Evolutionary conservation across 2,329 filamentous ascomycete species (phyloP).

Genomic region (Colletotrichum siamense): DNA sequence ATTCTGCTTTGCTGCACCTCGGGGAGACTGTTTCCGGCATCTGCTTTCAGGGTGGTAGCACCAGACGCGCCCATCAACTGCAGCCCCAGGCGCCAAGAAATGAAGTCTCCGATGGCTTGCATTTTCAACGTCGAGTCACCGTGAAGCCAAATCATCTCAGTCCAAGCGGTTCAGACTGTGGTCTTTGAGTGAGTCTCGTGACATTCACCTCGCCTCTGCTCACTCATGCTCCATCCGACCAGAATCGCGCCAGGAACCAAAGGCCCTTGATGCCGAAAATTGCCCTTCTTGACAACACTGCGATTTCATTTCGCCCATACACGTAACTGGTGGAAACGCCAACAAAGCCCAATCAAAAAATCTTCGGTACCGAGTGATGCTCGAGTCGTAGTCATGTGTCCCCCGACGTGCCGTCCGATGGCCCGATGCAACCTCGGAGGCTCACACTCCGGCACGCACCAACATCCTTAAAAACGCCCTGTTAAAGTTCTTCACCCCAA

Average conservation of each 20-base stretch:
- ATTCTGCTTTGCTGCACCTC: background rate
- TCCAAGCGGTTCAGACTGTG: background rate
- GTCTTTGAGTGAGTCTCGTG: background rate
- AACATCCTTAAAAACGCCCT: background rate
- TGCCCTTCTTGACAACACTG: background rate
- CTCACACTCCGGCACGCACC: background rate
- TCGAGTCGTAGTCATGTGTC: slow-evolving; percentile 5
- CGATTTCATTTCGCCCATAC: background rate
- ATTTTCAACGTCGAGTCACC: background rate
- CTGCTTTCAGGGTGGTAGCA: background rate
- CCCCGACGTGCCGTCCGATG: background rate
- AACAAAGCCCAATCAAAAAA: background rate
- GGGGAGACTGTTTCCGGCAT: background rate
- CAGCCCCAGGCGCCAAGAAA: background rate
- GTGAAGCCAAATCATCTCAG: background rate
- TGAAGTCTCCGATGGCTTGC: background rate
- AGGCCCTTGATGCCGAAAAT: background rate
- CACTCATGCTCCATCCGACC: background rate
- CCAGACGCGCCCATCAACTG: background rate
- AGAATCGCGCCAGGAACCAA: background rate
- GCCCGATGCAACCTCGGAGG: slow-evolving; percentile 19
- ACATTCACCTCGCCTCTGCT: background rate
- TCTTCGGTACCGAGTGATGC: background rate
- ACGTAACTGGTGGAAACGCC: slow-evolving; percentile 5
- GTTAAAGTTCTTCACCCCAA: background rate